These are phyloP conservation scores for Emericellopsis atlantica DNA, from an alignment of 2,329 filamentous ascomycete genomes.

Conservation along the genomic window DNA sequence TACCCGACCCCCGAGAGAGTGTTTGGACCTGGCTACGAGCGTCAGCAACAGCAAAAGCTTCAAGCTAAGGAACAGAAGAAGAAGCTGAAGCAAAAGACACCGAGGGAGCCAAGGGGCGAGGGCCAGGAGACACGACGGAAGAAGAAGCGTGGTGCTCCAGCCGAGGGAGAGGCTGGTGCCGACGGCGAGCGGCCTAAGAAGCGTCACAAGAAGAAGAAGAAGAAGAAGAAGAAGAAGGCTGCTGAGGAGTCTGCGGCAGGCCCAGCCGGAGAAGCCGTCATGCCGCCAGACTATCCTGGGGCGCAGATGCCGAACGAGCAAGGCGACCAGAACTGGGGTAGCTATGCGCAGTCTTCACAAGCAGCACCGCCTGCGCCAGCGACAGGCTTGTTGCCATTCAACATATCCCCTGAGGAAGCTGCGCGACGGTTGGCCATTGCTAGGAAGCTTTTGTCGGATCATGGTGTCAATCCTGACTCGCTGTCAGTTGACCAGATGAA, in stretches of 20 bases:
- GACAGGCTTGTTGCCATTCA: constrained; percentile 12
- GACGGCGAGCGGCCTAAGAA: constrained; percentile 1
- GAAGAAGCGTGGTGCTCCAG: constrained; percentile 6
- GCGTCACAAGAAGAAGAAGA: constrained; percentile 3
- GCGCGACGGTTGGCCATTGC: constrained; percentile 36
- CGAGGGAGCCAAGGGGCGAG: constrained; percentile 7
- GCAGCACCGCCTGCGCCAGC: not conserved
- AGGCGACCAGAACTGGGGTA: not conserved
- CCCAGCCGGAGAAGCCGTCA: constrained; percentile 4
- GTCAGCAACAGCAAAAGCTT: constrained; percentile 11
- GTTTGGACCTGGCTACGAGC: constrained; percentile 12
- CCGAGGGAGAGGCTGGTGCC: not conserved
- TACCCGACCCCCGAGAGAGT: constrained; percentile 27
- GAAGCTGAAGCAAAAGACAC: constrained; percentile 8
- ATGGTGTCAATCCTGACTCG: constrained; percentile 36
- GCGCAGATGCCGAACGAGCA: constrained; percentile 4
- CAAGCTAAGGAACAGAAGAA: constrained; percentile 6
- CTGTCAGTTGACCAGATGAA: constrained; percentile 42
- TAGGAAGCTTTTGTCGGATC: constrained; percentile 29
- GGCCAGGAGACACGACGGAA: constrained; percentile 15
- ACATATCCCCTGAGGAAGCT: constrained; percentile 30
- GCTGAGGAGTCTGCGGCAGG: not conserved
- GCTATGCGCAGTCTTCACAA: not conserved
- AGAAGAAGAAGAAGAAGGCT: constrained; percentile 4
- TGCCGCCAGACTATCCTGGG: constrained; percentile 6